These are phyloP conservation scores for Sclerotiophoma versabilis DNA, from an alignment of 2,329 filamentous ascomycete genomes.

Conservation along the genomic window DNA sequence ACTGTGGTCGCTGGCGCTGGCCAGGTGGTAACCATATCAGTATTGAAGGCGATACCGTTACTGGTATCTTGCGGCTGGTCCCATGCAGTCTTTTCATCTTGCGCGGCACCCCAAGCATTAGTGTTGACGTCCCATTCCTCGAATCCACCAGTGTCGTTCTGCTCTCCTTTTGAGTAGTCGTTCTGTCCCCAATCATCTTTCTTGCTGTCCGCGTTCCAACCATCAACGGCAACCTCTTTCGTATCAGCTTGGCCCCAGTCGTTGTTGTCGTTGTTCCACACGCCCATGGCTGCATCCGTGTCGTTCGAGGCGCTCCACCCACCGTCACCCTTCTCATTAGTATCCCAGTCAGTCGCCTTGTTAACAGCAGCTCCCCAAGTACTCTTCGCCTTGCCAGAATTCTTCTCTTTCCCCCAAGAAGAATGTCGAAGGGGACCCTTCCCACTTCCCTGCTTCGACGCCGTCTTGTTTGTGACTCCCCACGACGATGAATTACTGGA, in stretches of 20 bases:
- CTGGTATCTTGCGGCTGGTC: background rate
- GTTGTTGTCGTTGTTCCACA: background rate
- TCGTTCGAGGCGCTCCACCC: background rate
- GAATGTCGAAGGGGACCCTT: background rate
- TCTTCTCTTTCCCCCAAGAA: background rate
- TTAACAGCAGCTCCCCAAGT: background rate
- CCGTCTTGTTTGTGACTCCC: background rate
- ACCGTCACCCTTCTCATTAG: background rate
- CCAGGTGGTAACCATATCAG: background rate
- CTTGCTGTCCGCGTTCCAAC: background rate
- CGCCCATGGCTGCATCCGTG: background rate
- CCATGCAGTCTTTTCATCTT: background rate
- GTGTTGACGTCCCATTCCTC: background rate
- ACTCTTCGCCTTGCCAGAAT: background rate
- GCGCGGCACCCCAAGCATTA: background rate
- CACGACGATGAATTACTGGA: conserved; percentile 16
- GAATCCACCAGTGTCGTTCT: background rate
- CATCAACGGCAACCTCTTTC: background rate
- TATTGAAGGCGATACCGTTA: background rate
- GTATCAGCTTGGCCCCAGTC: background rate
- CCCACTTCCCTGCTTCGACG: background rate
- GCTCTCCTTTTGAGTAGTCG: background rate
- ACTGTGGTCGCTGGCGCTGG: background rate
- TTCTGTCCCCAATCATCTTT: background rate
- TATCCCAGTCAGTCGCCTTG: background rate